These are phyloP conservation scores for Linderina pennispora DNA, from an alignment of 192 early-diverging fungal species.

Conservation along the genomic window DNA sequence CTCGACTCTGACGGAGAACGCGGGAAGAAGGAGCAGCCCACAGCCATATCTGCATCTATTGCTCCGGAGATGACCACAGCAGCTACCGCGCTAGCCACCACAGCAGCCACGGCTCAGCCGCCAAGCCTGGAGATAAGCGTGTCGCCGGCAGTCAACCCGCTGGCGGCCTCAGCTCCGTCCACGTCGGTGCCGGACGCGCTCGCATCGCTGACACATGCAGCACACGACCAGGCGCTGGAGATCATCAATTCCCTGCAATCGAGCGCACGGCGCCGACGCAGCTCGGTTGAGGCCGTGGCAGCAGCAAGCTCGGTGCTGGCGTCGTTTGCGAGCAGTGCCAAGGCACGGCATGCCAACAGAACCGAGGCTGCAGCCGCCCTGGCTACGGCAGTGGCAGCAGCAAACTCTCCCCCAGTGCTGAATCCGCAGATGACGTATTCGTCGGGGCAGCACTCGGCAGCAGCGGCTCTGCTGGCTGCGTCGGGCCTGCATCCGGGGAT, in stretches of 20 bases:
- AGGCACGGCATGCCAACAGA: constrained; percentile 18
- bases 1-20: constrained; percentile 8
- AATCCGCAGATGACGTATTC: constrained; percentile 11
- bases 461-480: constrained; percentile 37
- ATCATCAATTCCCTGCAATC: constrained; percentile 39
- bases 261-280: constrained; percentile 35
- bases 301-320: constrained; percentile 47
- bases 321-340: constrained; percentile 39
- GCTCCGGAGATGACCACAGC: constrained; percentile 4
- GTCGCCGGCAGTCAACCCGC: constrained; percentile 4
- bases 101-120: constrained; percentile 9
- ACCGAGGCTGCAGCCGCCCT: constrained; percentile 8
- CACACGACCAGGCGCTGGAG: constrained; percentile 40
- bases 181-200: constrained; percentile 8
- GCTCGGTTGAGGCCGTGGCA: constrained; percentile 43
- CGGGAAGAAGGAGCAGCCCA: too few species aligned
- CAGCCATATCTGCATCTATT: background rate
- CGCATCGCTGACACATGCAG: constrained; percentile 14
- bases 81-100: constrained; percentile 24
- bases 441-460: constrained; percentile 26
- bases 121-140: too few species aligned
- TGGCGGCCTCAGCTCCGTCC: too few species aligned
- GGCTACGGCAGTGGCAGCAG: constrained; percentile 10
- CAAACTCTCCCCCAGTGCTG: constrained; percentile 5
- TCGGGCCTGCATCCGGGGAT: constrained; percentile 34